These are phyloP conservation scores for Blastocystis sp. DNA, from an alignment of 352 stramenopile genomes.

Conservation along the genomic window DNA sequence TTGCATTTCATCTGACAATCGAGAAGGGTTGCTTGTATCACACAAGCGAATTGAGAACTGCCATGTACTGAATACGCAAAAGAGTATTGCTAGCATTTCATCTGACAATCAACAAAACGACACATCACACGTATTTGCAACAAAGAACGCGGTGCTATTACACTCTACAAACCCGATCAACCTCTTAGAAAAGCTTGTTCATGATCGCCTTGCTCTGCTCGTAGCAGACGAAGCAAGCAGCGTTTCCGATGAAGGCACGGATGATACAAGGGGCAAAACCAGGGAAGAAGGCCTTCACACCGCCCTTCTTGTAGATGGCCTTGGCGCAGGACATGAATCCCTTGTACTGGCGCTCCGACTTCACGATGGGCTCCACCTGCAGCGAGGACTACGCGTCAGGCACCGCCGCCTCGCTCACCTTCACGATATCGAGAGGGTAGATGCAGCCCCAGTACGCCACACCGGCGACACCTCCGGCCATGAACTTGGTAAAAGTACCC, in stretches of 20 bases:
- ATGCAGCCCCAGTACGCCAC: slow-evolving; percentile 64
- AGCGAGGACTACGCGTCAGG: slow-evolving; percentile 16
- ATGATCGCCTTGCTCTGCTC: slow-evolving; percentile 67
- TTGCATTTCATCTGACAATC: no score
- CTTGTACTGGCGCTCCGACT: slow-evolving; percentile 63
- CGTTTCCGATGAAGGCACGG: slow-evolving; percentile 66
- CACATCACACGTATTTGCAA: not conserved
- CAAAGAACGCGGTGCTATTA: no score
- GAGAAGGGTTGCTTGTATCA: no score
- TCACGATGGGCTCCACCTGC: slow-evolving; percentile 57
- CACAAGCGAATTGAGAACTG: no score
- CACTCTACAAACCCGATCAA: no score
- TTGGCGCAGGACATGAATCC: slow-evolving; percentile 65
- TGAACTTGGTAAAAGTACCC: slow-evolving; percentile 64
- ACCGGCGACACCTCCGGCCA: slow-evolving; percentile 66
- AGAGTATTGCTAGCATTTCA: no score
- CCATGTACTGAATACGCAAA: no score
- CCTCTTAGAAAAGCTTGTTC: slow-evolving; percentile 60
- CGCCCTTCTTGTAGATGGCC: slow-evolving; percentile 52
- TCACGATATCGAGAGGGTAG: slow-evolving; percentile 68
- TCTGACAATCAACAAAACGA: not conserved
- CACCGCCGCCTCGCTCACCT: not conserved
- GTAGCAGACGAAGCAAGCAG: slow-evolving; percentile 67
- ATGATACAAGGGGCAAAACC: slow-evolving; percentile 68
- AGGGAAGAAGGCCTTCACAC: slow-evolving; percentile 68